These are phyloP conservation scores for Linnemannia elongata DNA, from an alignment of 192 early-diverging fungal species.

Conservation along the genomic window DNA sequence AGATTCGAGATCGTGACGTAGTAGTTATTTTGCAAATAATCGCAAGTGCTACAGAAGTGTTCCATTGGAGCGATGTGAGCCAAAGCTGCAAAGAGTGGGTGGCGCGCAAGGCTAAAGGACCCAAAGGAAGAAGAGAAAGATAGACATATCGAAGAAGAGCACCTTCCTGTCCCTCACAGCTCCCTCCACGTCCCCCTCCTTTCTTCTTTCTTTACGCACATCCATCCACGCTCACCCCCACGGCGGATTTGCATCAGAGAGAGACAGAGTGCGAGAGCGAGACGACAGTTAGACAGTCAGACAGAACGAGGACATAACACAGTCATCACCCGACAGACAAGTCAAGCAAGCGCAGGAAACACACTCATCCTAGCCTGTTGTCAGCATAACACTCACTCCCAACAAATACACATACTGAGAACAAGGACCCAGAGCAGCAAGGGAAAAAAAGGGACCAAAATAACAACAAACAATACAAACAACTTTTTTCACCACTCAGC, in stretches of 20 bases:
- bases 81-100: neutral
- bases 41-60: neutral
- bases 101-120: neutral
- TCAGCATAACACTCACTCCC: neutral
- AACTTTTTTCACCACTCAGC: neutral
- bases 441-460: conserved; percentile 2
- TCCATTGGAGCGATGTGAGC: neutral
- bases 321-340: neutral
- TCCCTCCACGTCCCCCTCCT: neutral
- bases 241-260: conserved; percentile 4
- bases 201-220: neutral
- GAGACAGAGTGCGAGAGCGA: neutral
- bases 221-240: conserved; percentile 2
- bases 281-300: neutral
- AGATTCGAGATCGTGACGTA: neutral
- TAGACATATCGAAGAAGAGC: neutral
- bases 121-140: neutral
- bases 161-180: neutral
- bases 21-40: neutral
- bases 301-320: neutral
- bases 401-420: neutral
- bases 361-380: neutral
- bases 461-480: neutral
- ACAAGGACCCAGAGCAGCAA: neutral
- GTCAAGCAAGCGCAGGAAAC: neutral